Conservation (phyloP, 306 rosid genomes). For the Abrus precatorius region DNA sequence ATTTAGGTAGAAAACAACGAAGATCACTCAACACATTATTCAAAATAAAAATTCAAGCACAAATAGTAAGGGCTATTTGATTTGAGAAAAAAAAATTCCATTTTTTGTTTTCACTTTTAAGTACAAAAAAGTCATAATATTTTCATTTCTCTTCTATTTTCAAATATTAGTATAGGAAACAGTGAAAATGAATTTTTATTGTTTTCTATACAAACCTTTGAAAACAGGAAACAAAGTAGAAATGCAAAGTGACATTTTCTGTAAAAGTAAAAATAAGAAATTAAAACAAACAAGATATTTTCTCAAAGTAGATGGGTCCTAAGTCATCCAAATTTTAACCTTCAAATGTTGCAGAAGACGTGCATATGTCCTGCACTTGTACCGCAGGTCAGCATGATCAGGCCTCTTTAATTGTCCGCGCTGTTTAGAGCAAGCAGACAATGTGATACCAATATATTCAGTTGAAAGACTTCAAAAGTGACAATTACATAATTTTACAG, state of each 20-base stretch:
- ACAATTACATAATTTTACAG: constrained; percentile 25
- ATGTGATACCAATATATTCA: constrained; percentile 39
- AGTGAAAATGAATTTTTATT: neutral
- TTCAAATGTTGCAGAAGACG: constrained; percentile 97
- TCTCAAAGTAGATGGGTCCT: neutral
- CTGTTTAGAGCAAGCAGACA: constrained; percentile 61
- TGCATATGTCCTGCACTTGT: constrained; percentile 98
- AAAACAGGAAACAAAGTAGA: neutral
- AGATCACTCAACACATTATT: constrained; percentile 19
- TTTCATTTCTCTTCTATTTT: neutral
- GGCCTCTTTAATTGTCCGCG: constrained; percentile 99
- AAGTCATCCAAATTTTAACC: constrained; percentile 58
- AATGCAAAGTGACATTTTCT: neutral
- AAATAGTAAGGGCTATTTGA: constrained; percentile 1
- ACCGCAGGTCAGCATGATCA: constrained; percentile 98
- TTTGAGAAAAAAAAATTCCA: neutral
- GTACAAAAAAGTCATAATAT: neutral
- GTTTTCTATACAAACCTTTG: neutral
- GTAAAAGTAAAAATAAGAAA: neutral
- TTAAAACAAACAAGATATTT: neutral
- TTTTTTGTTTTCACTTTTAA: neutral
- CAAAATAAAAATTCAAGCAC: constrained; percentile 28
- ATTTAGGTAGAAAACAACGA: constrained; percentile 35
- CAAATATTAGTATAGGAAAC: neutral
- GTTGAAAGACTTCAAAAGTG: constrained; percentile 30